Evolutionary conservation across 1,139 yeast species (phyloP).

Genomic region (Lodderomyces parapsilosis): DNA sequence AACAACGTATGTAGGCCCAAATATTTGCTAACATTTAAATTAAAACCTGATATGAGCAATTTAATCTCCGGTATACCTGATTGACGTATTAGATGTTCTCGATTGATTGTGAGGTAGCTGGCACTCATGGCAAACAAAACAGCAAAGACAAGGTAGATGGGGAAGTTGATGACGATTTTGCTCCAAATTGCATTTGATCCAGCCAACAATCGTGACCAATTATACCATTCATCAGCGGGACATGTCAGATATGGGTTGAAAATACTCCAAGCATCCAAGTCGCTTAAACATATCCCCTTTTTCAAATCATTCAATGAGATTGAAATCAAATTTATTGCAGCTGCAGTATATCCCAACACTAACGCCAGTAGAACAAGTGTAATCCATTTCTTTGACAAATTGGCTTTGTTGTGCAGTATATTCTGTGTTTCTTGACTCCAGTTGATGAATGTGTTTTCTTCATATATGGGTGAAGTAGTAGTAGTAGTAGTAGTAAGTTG

Average conservation of each 20-base stretch:
- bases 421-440: conserved; percentile 26
- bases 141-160: conserved; percentile 36
- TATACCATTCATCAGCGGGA: conserved; percentile 42
- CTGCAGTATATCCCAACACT: conserved; percentile 57
- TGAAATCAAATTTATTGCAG: conserved; percentile 57
- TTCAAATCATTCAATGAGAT: conserved; percentile 66
- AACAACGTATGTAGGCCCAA: conserved; percentile 48
- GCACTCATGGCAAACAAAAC: conserved; percentile 26
- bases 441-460: conserved; percentile 39
- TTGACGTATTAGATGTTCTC: conserved; percentile 49
- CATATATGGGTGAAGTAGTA: conserved; percentile 14
- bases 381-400: conserved; percentile 47
- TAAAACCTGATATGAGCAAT: conserved; percentile 60
- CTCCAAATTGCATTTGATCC: conserved; percentile 19
- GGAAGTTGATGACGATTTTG: conserved; percentile 32
- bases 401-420: conserved; percentile 14
- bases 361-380: conserved; percentile 57
- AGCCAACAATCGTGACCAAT: conserved; percentile 37
- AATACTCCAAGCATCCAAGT: conserved; percentile 32
- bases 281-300: conserved; percentile 41
- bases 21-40: conserved; percentile 40
- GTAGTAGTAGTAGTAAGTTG: background rate
- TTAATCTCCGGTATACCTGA: conserved; percentile 75
- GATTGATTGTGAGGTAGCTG: conserved; percentile 27
- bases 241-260: conserved; percentile 47